Evolutionary conservation across 805 yeast genomes (phyloP).

Genomic region (Barnettozyma sp.): DNA sequence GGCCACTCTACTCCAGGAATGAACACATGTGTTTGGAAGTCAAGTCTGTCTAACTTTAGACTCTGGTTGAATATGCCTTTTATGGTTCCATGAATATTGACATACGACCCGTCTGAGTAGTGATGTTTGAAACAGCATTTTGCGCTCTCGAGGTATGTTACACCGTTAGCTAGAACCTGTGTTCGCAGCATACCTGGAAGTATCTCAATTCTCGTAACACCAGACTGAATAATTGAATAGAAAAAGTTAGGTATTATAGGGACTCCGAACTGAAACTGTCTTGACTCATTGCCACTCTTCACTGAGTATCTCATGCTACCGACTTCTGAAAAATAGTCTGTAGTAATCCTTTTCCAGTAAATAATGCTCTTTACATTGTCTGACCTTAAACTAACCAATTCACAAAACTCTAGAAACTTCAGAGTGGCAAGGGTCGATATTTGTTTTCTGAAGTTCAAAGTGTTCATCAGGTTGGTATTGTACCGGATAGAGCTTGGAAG

Average conservation of each 20-base stretch:
- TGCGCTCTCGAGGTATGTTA: conserved; percentile 47
- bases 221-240: conserved; percentile 43
- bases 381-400: conserved; percentile 36
- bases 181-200: conserved; percentile 44
- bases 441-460: conserved; percentile 29
- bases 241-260: conserved; percentile 60
- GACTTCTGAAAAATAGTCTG: conserved; percentile 46
- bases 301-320: conserved; percentile 43
- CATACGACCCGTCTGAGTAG: conserved; percentile 65
- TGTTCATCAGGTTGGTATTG: conserved; percentile 12
- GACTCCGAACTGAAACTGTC: conserved; percentile 58
- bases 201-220: conserved; percentile 46
- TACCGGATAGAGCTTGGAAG: too few relatives aligned
- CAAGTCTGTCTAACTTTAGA: conserved; percentile 66
- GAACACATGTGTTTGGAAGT: conserved; percentile 44
- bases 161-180: conserved; percentile 45
- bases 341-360: conserved; percentile 44
- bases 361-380: conserved; percentile 37
- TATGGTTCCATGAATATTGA: conserved; percentile 53
- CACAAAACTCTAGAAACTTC: conserved; percentile 44
- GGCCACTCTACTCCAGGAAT: conserved; percentile 41
- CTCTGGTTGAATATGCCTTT: conserved; percentile 56
- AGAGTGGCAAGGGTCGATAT: conserved; percentile 45
- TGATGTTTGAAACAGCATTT: conserved; percentile 41
- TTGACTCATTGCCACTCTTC: conserved; percentile 37